These are phyloP conservation scores for Colletotrichum spinosum DNA, from an alignment of 2,329 filamentous ascomycete genomes.

Conservation along the genomic window DNA sequence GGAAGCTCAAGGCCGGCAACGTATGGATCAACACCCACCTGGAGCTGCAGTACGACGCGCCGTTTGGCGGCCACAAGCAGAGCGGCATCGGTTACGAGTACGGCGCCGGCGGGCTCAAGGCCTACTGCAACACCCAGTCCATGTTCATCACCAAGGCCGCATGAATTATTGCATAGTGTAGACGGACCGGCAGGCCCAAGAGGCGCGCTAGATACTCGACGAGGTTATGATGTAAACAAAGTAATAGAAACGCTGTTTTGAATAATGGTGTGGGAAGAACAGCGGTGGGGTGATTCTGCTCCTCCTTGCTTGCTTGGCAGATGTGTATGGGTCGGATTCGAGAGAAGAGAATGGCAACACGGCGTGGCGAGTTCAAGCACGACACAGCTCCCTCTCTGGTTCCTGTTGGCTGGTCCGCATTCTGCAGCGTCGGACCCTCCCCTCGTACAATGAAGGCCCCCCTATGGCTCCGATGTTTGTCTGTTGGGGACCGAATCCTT, in stretches of 20 bases:
- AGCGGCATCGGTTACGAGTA: conserved; percentile 57
- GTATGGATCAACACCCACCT: conserved; percentile 72
- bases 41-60: conserved; percentile 52
- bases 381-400: neutral
- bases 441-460: neutral
- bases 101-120: conserved; percentile 52
- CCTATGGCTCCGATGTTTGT: neutral
- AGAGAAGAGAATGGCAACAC: neutral
- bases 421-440: conserved; percentile 2
- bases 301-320: neutral
- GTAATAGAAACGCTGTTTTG: neutral
- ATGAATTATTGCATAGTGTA: neutral
- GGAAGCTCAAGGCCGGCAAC: conserved; percentile 66
- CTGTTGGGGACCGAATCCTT: neutral
- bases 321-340: neutral
- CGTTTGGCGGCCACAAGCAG: conserved; percentile 58
- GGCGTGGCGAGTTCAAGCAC: too few relatives aligned
- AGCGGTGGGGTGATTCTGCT: conserved; percentile 5
- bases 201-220: too few relatives aligned
- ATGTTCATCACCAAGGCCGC: conserved; percentile 29
- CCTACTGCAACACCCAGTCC: conserved; percentile 44
- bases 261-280: neutral
- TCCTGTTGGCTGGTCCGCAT: neutral
- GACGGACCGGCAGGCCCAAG: too few relatives aligned
- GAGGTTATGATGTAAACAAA: conserved; percentile 4